Base-by-base conservation (phyloP, 1,284 basidiomycete genomes). In the Neonothopanus nambi region DNA sequence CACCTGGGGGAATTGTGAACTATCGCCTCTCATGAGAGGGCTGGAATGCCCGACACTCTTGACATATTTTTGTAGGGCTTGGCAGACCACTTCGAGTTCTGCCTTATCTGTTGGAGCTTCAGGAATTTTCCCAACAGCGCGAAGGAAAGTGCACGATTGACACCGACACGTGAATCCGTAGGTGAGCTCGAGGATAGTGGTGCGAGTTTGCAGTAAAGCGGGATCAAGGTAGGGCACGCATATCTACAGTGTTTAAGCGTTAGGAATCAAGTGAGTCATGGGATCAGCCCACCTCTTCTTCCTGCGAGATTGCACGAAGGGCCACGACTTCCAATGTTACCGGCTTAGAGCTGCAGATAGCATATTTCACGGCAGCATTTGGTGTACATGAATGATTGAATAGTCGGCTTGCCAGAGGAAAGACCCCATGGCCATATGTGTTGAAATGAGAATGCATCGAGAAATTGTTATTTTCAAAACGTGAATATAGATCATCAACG, bases 371-470 rank as follows among this genome's bases (percentile, higher is more conserved):
- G n/a, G 78, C 79, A 18, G 86, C 84, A 57, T 89, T 90, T 3
- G 89, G 88, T 12, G 76, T 60, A 65, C 89, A 91, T 3, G 87
- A 89, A 63, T 91, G 89, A 63, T 91, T 91, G 69, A 90, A 88
- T 9, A 82, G 64, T 11, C 87, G 77, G 62, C 89, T 90, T 2
- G 88, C 82, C 18, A 81, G 65, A 7, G 89, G 85, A 55, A 87
- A 90, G 26, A 89, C 73, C 0, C 87, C 89, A 67, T 89, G 84
- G 0, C 79, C 89, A 60, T 84, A 75, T 1, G 83, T 77, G 13
- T 70, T 77, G 30, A 89, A 70, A 69, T 89, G 85, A 1, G 82
- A 85, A 61, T 89, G 85, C 24, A 91, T 67, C 9, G 82, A 73
- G 65, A 89, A 90, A 62, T 91, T 89, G 65, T 90, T 91, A 70